Evolutionary conservation across 169 alveolate species (phyloP), one percentile per base, ranked within the genome.

Genomic region (Plasmodium billcollinsi): DNA sequence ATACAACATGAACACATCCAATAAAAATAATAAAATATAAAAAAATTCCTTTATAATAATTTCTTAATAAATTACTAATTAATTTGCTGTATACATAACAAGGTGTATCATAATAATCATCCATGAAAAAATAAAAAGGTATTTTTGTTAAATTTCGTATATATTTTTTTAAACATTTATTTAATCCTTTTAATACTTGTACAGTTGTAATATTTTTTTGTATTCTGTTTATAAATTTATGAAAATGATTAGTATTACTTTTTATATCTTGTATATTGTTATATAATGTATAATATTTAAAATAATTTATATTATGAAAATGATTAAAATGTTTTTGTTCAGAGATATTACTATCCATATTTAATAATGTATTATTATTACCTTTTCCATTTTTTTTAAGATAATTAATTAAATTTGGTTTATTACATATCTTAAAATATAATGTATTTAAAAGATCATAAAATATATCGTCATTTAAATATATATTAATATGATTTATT

Each of bases 1-100:
- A 86, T 21, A 86, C 74, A 6, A 86, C 92, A 63, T 86, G 92
- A 26, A 86, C 63, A 56, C 88, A 86, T 7, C 92, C 92, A n/a
- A 86, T 61, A 56, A 86, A 73, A 61, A 86, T 86, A 26, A 86
- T 62, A 14, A 86, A 61, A 52, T 86, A 86, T 11, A 86, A 33
- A 47, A 86, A 86, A 61, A 86, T 72, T 24, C 92, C 92, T 7
- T 86, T 86, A 52, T 73, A 86, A 86, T 86, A 86, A 67, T 86
- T 54, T 20, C 92, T 47, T 26, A 86, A 61, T 20, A 86, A 54
- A 66, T 86, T 86, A 39, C 88, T 72, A 43, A 86, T 86, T 29
- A 71, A 5, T 86, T 70, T 61, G 49, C 62, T 86, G 43, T 86
- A 86, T 29, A 73, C 59, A 86, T 86, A 86, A 73, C 92, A 86